Conservation (phyloP, 2,329 filamentous ascomycete genomes). For the Xylariales sp. region DNA sequence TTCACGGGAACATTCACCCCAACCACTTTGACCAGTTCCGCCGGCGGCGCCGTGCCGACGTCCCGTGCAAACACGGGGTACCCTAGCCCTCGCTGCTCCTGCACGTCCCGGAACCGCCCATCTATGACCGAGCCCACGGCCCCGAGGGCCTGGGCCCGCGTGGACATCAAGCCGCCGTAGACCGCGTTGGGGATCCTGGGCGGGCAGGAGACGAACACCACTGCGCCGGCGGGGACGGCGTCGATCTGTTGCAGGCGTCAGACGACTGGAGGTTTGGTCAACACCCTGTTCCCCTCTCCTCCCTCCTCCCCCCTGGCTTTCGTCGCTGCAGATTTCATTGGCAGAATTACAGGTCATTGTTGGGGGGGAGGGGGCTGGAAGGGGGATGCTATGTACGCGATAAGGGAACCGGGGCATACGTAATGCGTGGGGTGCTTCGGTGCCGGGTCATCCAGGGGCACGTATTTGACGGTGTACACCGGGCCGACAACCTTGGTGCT, state of each 20-base stretch:
- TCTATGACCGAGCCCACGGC: constrained; percentile 47
- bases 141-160: constrained; percentile 37
- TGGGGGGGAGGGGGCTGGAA: too few species aligned
- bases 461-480: constrained; percentile 51
- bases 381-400: too few species aligned
- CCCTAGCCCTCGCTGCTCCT: constrained; percentile 45
- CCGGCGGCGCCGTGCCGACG: constrained; percentile 39
- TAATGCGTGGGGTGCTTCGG: constrained; percentile 43
- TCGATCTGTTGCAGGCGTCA: constrained; percentile 36
- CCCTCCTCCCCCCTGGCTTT: too few species aligned
- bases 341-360: too few species aligned
- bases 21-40: constrained; percentile 37
- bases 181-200: constrained; percentile 42
- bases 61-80: constrained; percentile 43
- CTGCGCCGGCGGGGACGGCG: constrained; percentile 38
- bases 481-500: constrained; percentile 49
- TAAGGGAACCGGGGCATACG: too few species aligned
- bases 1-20: constrained; percentile 37
- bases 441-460: constrained; percentile 38
- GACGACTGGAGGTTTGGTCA: neutral
- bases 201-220: constrained; percentile 47
- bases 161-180: constrained; percentile 51
- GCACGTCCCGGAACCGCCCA: constrained; percentile 46
- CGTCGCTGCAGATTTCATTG: too few species aligned
- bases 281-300: too few species aligned